Evolutionary conservation across 2,329 filamentous ascomycete species (phyloP).

Genomic region (Colletotrichum cuscutae): DNA sequence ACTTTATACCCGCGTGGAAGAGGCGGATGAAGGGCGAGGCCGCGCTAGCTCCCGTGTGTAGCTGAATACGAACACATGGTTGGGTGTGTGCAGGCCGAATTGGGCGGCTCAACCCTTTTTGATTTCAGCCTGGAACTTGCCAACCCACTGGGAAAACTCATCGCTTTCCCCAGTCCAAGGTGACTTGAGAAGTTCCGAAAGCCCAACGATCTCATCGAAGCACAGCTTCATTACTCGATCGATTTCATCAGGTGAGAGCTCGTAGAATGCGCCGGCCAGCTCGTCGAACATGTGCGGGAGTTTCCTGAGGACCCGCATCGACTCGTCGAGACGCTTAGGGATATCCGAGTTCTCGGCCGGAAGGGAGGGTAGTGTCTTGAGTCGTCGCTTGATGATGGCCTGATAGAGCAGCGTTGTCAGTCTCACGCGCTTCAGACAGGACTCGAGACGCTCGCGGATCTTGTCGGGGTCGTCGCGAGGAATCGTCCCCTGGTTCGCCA

Average conservation of each 20-base stretch:
- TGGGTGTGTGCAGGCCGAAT: background rate
- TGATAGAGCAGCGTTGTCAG: constrained; percentile 76
- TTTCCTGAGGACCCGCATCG: constrained; percentile 64
- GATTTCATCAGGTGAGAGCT: constrained; percentile 68
- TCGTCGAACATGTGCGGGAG: constrained; percentile 78
- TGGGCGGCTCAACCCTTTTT: constrained; percentile 49
- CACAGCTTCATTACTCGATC: constrained; percentile 68
- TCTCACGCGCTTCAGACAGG: constrained; percentile 71
- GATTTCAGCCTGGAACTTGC: constrained; percentile 64
- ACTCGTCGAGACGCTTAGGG: constrained; percentile 62
- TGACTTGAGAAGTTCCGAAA: constrained; percentile 64
- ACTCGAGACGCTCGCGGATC: constrained; percentile 73
- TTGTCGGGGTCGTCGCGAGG: constrained; percentile 71
- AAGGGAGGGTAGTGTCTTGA: constrained; percentile 67
- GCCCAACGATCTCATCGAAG: constrained; percentile 67
- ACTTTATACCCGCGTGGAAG: background rate
- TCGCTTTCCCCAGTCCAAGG: constrained; percentile 75
- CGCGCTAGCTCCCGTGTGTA: constrained; percentile 15
- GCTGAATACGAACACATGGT: constrained; percentile 5
- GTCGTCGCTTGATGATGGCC: constrained; percentile 74
- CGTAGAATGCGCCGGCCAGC: constrained; percentile 78
- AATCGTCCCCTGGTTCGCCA: constrained; percentile 70
- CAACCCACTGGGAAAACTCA: constrained; percentile 83
- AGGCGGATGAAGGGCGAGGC: background rate
- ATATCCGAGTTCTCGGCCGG: constrained; percentile 45